Base-by-base conservation (phyloP, 306 rosid genomes). In the Trichosanthes cucumerina region DNA sequence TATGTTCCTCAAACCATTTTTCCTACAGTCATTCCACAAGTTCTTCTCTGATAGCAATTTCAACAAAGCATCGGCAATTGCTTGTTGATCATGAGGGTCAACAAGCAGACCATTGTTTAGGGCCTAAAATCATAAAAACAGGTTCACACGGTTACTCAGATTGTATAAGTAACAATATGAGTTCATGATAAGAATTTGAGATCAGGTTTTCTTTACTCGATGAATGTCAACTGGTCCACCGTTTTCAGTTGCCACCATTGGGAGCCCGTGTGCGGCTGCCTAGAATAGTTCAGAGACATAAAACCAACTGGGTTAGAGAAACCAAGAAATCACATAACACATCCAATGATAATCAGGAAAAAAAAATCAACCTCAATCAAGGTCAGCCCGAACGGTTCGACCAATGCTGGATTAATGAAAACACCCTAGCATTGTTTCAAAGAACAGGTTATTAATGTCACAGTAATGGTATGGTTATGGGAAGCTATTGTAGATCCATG, bases 231-330 rank as follows among this genome's bases (percentile, higher is more conserved):
- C 98, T 7, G 98, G 98, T 78, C 98, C 98, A 13, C 97, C 98
- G 41, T 93, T 93, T 85, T 90, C 87, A 9, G 97, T 93, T 83
- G 97, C 96, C 86, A 93, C 98, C 93, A 87, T 86, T 6, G 98
- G 98, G 85, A 93, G 97, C 52, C 98, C 97, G 19, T 93, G 97
- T 1, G 98, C 98, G 49, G 97, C 93, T 58, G 98, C 98, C 98
- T 93, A 86, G 76, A 81, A 44, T 83, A 78, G 44, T 70, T 78
- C 16, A 60, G n/a, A 75, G 64, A 50, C 31, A 78, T 23, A 54
- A 70, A 74, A 28, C 28, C 19, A 63, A 57, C 36, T 43, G 50
- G 76, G 14, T 36, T 71, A 21, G 39, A 86, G 81, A 71, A 38
- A 76, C 78, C 58, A 75, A 78, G 14, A 41, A 58, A 46, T 21